Conservation (phyloP, 306 rosid species). For the Astragalus membranaceus region DNA sequence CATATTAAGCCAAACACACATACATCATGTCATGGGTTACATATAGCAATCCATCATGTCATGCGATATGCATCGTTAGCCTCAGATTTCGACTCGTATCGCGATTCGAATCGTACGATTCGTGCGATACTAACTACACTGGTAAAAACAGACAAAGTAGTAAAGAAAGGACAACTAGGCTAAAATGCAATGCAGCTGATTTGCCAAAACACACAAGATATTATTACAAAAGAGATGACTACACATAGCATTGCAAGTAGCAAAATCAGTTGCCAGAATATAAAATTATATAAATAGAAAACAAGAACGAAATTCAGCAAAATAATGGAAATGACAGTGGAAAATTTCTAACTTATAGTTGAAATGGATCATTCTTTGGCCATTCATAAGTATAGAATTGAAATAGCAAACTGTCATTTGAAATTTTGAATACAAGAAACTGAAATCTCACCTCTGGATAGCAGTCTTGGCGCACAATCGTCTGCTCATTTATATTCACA, state of each 20-base stretch:
- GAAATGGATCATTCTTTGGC: neutral
- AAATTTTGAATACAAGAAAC: neutral
- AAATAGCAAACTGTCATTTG: neutral
- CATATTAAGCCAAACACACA: too few species aligned
- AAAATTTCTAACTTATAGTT: neutral
- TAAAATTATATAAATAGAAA: neutral
- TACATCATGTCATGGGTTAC: too few species aligned
- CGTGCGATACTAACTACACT: too few species aligned
- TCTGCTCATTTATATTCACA: constrained; percentile 48
- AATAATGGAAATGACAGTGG: neutral
- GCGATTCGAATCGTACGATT: too few species aligned
- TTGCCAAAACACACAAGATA: neutral
- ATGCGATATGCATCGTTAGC: too few species aligned
- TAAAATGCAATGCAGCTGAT: neutral
- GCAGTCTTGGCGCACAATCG: constrained; percentile 68
- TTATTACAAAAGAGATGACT: neutral
- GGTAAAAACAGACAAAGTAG: neutral
- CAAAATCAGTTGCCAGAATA: neutral
- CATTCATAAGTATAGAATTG: neutral
- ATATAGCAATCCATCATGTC: too few species aligned
- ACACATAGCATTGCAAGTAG: neutral
- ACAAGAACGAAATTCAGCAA: neutral
- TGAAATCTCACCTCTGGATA: constrained; percentile 64
- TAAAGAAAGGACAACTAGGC: neutral
- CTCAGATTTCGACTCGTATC: too few species aligned